Evolutionary conservation across 2,329 filamentous ascomycete species (phyloP), one percentile per base, ranked within the genome.

Genomic region (Hypomyces rosellus): DNA sequence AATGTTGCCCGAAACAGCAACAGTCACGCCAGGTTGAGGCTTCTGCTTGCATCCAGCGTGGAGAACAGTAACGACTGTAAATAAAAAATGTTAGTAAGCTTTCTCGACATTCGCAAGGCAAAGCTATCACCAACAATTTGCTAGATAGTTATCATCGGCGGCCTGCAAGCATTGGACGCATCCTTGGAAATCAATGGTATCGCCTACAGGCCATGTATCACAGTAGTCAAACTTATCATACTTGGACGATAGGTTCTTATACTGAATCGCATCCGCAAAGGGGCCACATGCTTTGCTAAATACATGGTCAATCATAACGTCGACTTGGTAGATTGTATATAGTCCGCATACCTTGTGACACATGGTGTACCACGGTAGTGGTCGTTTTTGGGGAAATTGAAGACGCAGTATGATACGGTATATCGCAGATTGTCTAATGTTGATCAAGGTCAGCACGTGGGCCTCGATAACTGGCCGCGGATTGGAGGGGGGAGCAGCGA

Each of bases 361-460:
- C 81, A 79, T 8, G 75, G 78, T 11, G 65, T 75, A 49, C 69
- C 64, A 2, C 63, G 63, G 11, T 69, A 60, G 11, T 71, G 55
- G 1, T 68, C 57, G 48, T 77, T 74, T 30, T 69, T 64, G 0
- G 74, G 74, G 5, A 65, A 62, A 2, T 75, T 76, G 52, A 73
- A 84, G 1, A 84, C 57, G 58, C 82, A 85, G 57, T 74, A 74
- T 2, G 75, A 76, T 2, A 76, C 55, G 5, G 78, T 71, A 58
- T 74, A 83, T 59, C 81, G 73, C 47, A 83, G 55, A 55, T 84
- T 84, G 55, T 82, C 80, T 83, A 37, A 4, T 40, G 25, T 46
- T 14, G 34, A 33, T 34, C 30, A 48, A 22, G 5, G 55, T 61
- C 25, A 58, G 63, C 4, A 6, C 39, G 38, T 15, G 2, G 25